These are phyloP conservation scores for Vitis labrusca DNA, from an alignment of 164 flowering plant species.

Conservation along the genomic window DNA sequence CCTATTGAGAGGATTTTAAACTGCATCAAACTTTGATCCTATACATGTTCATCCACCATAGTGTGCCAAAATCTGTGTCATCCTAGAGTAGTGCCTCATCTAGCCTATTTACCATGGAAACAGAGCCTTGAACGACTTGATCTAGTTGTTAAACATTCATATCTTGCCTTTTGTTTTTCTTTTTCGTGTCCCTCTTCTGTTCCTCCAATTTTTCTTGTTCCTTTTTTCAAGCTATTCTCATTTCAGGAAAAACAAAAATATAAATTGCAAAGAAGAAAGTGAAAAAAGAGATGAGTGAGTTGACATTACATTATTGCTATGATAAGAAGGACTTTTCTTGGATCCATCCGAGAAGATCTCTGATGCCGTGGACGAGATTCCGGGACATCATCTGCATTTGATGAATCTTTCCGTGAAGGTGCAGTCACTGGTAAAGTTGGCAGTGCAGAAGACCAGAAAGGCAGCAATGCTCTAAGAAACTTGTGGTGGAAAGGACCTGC, in stretches of 20 bases:
- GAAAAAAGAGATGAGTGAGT: not conserved
- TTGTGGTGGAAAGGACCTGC: conserved; percentile 87
- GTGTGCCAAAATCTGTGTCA: not conserved
- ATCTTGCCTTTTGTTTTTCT: not conserved
- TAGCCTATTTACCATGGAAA: too few relatives aligned
- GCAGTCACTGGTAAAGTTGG: conserved; percentile 97
- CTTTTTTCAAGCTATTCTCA: not conserved
- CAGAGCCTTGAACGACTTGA: not conserved
- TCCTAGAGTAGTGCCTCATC: too few relatives aligned
- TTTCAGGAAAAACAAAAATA: not conserved
- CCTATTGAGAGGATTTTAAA: not conserved
- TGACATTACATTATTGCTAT: conserved; percentile 84
- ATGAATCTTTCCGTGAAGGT: conserved; percentile 78
- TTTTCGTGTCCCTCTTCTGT: not conserved
- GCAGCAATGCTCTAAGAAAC: conserved; percentile 76
- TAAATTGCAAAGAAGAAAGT: not conserved
- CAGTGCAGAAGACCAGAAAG: conserved; percentile 95
- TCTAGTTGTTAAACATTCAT: not conserved
- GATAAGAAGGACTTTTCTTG: conserved; percentile 84
- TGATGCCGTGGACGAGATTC: conserved; percentile 78
- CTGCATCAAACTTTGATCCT: not conserved
- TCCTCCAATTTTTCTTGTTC: not conserved
- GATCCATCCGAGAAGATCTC: conserved; percentile 89
- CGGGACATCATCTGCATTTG: conserved; percentile 53
- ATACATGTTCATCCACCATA: not conserved